phyloP scores from a whole-genome alignment of 257 asterid species.

The Solanum bulbocastanum region DNA sequence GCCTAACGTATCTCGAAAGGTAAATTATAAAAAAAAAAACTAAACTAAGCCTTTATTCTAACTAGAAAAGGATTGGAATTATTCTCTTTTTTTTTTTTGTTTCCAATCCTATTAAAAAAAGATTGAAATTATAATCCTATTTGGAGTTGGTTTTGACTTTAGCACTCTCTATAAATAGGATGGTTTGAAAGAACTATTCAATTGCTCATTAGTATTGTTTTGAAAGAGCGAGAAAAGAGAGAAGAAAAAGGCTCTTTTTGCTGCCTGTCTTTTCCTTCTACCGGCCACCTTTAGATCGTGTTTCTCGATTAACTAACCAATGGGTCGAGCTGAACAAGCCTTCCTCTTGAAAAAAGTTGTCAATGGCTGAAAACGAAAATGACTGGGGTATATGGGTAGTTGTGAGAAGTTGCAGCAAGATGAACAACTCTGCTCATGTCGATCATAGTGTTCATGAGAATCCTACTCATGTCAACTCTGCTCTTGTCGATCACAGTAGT shows the following conservation, averaged over 20 bases:
- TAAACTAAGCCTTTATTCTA: neutral
- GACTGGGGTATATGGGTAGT: slow-evolving; percentile 2
- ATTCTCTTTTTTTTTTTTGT: no score
- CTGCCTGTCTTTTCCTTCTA: neutral
- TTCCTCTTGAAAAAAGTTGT: neutral
- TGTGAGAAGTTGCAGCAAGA: neutral
- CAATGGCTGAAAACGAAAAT: neutral
- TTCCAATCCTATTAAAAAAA: no score
- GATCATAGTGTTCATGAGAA: neutral
- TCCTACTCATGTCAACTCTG: neutral
- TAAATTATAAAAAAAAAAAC: neutral
- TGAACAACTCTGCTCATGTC: neutral
- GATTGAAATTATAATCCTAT: neutral
- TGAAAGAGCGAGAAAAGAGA: neutral
- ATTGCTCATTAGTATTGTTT: neutral
- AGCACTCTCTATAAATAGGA: neutral
- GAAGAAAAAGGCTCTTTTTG: neutral
- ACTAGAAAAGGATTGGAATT: neutral
- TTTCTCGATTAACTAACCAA: neutral
- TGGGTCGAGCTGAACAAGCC: neutral
- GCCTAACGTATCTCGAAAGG: neutral
- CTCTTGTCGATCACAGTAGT: neutral
- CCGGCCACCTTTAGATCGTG: neutral
- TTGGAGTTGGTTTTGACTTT: neutral
- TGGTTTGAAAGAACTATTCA: no score